These are phyloP conservation scores for Uronychia binucleata DNA, from an alignment of 73 alveolate genomes.

Conservation along the genomic window DNA sequence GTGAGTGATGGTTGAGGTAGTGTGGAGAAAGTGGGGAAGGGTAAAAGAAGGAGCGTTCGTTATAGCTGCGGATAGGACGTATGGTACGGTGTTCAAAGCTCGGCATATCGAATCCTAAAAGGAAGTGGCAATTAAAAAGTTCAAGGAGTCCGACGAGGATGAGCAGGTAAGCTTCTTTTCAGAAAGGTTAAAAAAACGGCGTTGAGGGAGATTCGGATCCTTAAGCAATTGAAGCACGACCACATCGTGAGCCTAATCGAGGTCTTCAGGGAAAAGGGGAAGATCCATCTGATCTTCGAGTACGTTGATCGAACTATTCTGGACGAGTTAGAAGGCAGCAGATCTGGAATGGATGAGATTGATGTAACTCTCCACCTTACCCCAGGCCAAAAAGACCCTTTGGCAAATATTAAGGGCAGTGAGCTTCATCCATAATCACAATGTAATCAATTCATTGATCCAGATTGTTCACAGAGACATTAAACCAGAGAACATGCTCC, in stretches of 20 bases:
- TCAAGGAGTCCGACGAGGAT: slow-evolving; percentile 73
- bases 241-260: slow-evolving; percentile 64
- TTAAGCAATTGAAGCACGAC: slow-evolving; percentile 64
- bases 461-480: slow-evolving; percentile 88
- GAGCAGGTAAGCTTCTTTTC: slow-evolving; percentile 36
- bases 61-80: slow-evolving; percentile 57
- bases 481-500: slow-evolving; percentile 88
- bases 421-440: slow-evolving; percentile 77
- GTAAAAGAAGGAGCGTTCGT: too few species aligned
- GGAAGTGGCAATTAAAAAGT: slow-evolving; percentile 69
- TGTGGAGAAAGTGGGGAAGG: too few species aligned
- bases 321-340: slow-evolving; percentile 56
- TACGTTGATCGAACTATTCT: slow-evolving; percentile 60
- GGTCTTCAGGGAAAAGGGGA: slow-evolving; percentile 60
- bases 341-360: slow-evolving; percentile 27
- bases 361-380: slow-evolving; percentile 10
- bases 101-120: slow-evolving; percentile 49
- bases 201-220: slow-evolving; percentile 60
- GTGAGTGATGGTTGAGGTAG: too few species aligned
- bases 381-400: slow-evolving; percentile 26
- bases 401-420: slow-evolving; percentile 85
- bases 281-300: slow-evolving; percentile 52
- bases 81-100: slow-evolving; percentile 66
- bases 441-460: slow-evolving; percentile 4
- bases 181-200: slow-evolving; percentile 58